These are phyloP conservation scores for Hymenoscyphus scutula DNA, from an alignment of 2,329 filamentous ascomycete genomes.

Conservation along the genomic window DNA sequence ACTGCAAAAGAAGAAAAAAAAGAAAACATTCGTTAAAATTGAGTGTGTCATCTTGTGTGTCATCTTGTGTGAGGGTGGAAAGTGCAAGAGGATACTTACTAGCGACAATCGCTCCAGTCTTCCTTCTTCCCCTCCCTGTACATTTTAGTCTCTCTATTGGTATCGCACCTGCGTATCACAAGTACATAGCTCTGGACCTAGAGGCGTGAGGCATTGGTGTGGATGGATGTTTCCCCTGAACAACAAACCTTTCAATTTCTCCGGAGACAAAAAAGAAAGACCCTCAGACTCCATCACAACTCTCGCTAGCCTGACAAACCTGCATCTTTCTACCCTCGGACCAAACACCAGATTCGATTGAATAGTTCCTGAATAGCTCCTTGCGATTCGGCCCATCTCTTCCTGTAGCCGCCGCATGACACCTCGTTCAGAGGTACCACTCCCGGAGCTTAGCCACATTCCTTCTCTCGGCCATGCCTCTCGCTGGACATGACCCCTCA, in stretches of 20 bases:
- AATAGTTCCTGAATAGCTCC: no score
- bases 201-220: constrained; percentile 1
- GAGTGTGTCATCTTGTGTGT: not conserved
- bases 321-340: not conserved
- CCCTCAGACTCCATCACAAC: not conserved
- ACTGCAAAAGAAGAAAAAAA: not conserved
- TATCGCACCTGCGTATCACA: not conserved
- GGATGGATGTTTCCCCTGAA: not conserved
- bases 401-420: constrained; percentile 19
- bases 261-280: not conserved
- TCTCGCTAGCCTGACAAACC: not conserved
- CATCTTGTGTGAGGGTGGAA: no score
- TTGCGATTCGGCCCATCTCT: constrained; percentile 27
- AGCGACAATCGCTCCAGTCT: not conserved
- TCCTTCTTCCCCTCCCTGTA: not conserved
- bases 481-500: constrained; percentile 17
- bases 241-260: not conserved
- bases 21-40: not conserved
- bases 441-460: constrained; percentile 9
- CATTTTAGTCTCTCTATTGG: not conserved
- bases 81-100: constrained; percentile 2
- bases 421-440: constrained; percentile 16
- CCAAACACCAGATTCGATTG: not conserved
- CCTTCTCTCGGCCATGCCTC: constrained; percentile 23
- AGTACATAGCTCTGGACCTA: not conserved